Evolutionary conservation across 2,329 filamentous ascomycete genomes (phyloP).

Genomic region (Aspergillus ochraceus): DNA sequence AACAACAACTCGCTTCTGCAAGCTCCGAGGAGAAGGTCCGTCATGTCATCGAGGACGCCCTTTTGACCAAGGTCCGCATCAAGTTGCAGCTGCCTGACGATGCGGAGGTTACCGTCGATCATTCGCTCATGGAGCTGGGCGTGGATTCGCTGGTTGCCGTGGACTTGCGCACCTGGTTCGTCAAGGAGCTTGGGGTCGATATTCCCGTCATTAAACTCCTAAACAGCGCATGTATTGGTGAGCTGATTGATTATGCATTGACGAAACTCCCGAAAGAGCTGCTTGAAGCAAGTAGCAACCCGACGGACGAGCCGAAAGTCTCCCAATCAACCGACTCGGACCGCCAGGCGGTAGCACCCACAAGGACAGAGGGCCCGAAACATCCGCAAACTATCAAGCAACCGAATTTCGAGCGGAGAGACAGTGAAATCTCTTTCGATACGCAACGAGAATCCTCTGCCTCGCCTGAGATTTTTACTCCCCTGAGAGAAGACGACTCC

Average conservation of each 20-base stretch:
- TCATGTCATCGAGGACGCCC: neutral
- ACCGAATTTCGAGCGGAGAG: too few species aligned
- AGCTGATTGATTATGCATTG: constrained; percentile 16
- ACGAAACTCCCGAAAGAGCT: neutral
- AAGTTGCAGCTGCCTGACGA: neutral
- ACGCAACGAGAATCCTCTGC: too few species aligned
- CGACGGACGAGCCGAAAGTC: neutral
- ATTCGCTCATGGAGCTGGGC: constrained; percentile 31
- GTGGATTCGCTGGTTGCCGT: constrained; percentile 43
- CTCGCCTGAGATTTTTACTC: too few species aligned
- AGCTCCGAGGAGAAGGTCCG: neutral
- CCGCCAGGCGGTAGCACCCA: too few species aligned
- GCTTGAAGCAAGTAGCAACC: neutral
- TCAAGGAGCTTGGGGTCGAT: constrained; percentile 47
- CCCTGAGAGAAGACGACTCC: too few species aligned
- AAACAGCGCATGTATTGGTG: constrained; percentile 31
- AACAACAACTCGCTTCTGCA: constrained; percentile 1
- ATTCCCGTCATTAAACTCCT: constrained; percentile 51
- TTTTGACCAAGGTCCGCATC: neutral
- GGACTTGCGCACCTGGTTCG: constrained; percentile 50
- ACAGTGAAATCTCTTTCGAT: too few species aligned
- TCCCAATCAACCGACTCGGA: too few species aligned
- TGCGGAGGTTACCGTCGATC: neutral
- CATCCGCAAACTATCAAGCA: too few species aligned
- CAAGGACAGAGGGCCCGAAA: too few species aligned